Conservation (phyloP, 495 filamentous ascomycete species). For the Aspergillus bridgeri region DNA sequence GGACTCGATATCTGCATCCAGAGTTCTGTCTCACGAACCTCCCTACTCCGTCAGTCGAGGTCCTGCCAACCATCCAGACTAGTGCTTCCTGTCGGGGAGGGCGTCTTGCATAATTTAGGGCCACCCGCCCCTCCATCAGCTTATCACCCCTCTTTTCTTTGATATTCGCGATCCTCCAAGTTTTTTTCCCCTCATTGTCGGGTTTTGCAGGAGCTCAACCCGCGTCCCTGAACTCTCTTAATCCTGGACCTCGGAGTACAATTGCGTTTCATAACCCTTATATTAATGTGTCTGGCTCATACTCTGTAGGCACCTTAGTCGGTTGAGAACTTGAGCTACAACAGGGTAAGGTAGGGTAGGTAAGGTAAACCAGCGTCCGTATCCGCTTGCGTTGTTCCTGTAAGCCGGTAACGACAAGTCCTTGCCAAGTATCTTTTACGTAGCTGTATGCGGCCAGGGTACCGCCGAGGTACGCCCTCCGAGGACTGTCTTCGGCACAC, state of each 20-base stretch:
- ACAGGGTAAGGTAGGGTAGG: too few species aligned
- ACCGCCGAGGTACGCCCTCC: conserved; percentile 21
- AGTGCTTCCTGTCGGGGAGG: neutral
- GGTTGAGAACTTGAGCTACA: too few species aligned
- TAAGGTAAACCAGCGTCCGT: too few species aligned
- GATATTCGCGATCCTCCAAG: neutral
- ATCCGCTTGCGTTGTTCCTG: conserved; percentile 16
- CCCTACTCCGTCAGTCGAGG: neutral
- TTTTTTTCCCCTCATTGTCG: neutral
- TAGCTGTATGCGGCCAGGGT: conserved; percentile 22
- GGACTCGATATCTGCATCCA: too few species aligned
- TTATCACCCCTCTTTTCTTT: conserved; percentile 7
- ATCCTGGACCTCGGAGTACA: neutral
- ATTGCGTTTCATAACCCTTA: neutral
- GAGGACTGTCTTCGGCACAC: conserved; percentile 31
- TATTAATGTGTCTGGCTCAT: neutral
- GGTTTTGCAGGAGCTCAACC: too few species aligned
- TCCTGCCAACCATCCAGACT: too few species aligned
- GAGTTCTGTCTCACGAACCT: neutral
- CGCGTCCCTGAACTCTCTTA: neutral
- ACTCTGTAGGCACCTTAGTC: too few species aligned
- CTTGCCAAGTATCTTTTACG: conserved; percentile 16
- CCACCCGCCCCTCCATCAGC: conserved; percentile 5
- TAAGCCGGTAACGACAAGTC: conserved; percentile 16
- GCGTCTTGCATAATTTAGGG: neutral